Percentiles rank a stretch among this genome's conserved stretches.
phyloP scores from a whole-genome alignment of 2,329 filamentous ascomycete genomes.

The Fusarium beomiforme region DNA sequence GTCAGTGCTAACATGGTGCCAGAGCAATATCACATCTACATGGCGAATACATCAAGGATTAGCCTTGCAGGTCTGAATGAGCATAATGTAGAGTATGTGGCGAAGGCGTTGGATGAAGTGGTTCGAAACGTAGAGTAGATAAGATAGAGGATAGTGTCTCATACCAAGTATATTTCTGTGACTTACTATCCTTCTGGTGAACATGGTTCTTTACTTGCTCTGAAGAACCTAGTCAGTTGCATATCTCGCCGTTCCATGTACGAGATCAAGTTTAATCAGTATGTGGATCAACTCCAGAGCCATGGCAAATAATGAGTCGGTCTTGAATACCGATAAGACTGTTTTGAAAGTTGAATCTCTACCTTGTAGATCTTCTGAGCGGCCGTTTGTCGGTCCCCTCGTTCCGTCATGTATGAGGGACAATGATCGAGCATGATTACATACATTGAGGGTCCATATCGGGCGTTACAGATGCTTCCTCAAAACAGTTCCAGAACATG shows the following conservation, averaged over 20 bases:
- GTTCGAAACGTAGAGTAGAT: conserved; percentile 5
- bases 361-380: rapidly evolving
- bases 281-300: no score
- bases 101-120: conserved; percentile 26
- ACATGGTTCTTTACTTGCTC: no score
- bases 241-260: no score
- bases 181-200: no score
- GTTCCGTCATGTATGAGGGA: not conserved
- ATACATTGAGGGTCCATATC: not conserved
- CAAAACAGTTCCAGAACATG: not conserved
- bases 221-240: no score
- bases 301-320: no score
- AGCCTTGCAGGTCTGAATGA: conserved; percentile 53
- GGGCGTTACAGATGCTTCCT: no score
- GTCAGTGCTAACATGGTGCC: not conserved
- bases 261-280: no score
- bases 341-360: no score
- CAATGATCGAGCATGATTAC: not conserved
- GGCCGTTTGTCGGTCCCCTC: no score
- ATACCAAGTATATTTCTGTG: no score
- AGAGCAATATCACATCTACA: conserved; percentile 51
- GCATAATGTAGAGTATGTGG: conserved; percentile 44
- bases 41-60: conserved; percentile 52
- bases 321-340: rapidly evolving
- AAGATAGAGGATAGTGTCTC: no score